Evolutionary conservation across 345 rosid species (phyloP), one percentile per base, ranked within the genome.

Genomic region (Brassica incana): DNA sequence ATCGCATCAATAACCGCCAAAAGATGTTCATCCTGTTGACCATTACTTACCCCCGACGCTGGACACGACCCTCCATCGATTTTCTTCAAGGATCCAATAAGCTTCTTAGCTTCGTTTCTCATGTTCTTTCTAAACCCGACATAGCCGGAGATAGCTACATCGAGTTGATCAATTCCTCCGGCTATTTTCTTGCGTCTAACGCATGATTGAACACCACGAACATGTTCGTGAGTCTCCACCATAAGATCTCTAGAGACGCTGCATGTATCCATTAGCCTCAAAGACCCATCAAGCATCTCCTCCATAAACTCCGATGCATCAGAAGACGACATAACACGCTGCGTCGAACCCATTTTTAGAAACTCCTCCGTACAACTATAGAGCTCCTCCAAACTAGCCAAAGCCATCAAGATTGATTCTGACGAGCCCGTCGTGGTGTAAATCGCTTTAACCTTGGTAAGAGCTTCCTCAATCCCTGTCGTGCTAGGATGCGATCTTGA

Each of bases 401-500:
- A 83, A 7, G 83, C 61, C 7, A 1, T 33, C 68, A 76, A 74
- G 65, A 87, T 79, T 1, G 87, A 83, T 29, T 80, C 78, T 6
- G 88, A 83, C 27, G 87, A 71, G 11, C 78, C 65, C 0, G 82
- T 36, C 18, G 86, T 64, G 5, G 77, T 69, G 29, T 76, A 88
- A 67, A 70, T 73, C n/a, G 69, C 12, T 43, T 78, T 82, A 52
- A 92, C 74, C 84, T 85, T 87, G 84, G 20, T 52, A 43, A 89
- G 81, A 87, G 83, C 88, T 67, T 88, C 89, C 72, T 88, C 89
- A 2, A 86, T 60, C 36, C 15, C 76, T 4, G 45, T 43, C 9
- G 90, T 89, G 62, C 76, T 81, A 8, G 93, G 96, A 83, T 94
- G 94, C 52, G 92, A 85, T 38, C 91, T 88, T 61, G 92, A 80